A percentile compares a stretch with the other conserved stretches of the same genome.
phyloP scores from a whole-genome alignment of 352 stramenopile species.

The Pythium guiyangense region DNA sequence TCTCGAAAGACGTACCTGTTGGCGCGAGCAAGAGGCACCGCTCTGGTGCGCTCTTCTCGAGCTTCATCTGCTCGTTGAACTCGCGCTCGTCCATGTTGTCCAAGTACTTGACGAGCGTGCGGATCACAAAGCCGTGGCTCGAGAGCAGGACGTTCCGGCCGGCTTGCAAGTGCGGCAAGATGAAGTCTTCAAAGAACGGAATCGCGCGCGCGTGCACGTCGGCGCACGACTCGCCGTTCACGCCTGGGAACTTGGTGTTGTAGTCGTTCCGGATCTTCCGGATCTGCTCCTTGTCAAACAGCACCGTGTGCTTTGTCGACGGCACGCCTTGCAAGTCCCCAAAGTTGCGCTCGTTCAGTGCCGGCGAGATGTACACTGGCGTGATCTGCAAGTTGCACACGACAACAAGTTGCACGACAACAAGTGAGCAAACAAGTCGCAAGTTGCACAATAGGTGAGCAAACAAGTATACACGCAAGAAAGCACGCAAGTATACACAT shows the following conservation, averaged over 20 bases:
- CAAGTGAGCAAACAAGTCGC: neutral
- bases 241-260: constrained; percentile 68
- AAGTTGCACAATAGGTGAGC: neutral
- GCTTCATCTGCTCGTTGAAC: constrained; percentile 80
- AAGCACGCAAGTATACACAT: neutral
- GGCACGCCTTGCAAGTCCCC: constrained; percentile 75
- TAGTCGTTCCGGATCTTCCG: constrained; percentile 80
- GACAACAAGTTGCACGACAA: constrained; percentile 1
- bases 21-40: constrained; percentile 69
- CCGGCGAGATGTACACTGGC: constrained; percentile 73
- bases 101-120: constrained; percentile 81
- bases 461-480: neutral
- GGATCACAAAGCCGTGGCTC: constrained; percentile 81
- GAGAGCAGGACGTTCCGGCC: constrained; percentile 78
- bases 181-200: constrained; percentile 76
- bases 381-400: constrained; percentile 37
- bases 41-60: constrained; percentile 76
- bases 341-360: constrained; percentile 84
- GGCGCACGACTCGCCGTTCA: constrained; percentile 77
- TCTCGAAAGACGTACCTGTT: constrained; percentile 35
- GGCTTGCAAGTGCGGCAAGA: constrained; percentile 62
- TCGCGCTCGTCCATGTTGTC: constrained; percentile 71
- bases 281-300: constrained; percentile 73
- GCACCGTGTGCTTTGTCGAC: constrained; percentile 62
- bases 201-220: constrained; percentile 75